Evolutionary conservation across 305 asterid species (phyloP), one percentile per base, ranked within the genome.

Genomic region (Coffea humblotiana): DNA sequence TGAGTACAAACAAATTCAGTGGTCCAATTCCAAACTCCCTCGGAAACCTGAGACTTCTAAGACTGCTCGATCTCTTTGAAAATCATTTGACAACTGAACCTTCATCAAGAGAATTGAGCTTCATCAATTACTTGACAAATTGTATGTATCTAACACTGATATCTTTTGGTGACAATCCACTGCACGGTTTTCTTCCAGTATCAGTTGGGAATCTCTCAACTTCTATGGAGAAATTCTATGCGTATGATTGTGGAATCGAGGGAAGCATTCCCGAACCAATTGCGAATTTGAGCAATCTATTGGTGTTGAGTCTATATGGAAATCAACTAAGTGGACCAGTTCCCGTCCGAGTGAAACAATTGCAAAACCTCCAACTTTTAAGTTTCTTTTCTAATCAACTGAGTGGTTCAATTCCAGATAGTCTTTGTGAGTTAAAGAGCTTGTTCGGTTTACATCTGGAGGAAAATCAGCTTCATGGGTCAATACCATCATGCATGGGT

Each of bases 1-100:
- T 45, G 0, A 0, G 8, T 45, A 0, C 0, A 4, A 45, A 45
- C 8, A 5, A 4, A 45, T 45, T 45, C 0, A 4, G 48, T 0
- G 86, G 91, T 25, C 6, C 63, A 11, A 78, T 88, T 25, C 85
- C 88, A 5, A 48, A 51, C 51, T 40, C 63, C 15, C 43, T 65
- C 25, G 56, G 56, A 32, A 19, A 40, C 16, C 4, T 69, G 6
- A 29, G 49, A 11, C 65, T 19, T 6, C 65, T 58, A 4, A 8
- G 0, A 58, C 7, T 0, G 11, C 8, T 58, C 11, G 0, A 3
- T 58, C 9, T 58, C 6, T 2, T 0, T 21, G 8, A 2, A 2
- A 58, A 58, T 11, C 6, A 58, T 21, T 6, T 58, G 1, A 58
- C 8, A 5, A 21, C 11, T 21, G 65, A 58, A 2, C n/a, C 61